Percentiles rank a stretch among this genome's conserved stretches.
Conservation (phyloP, 2,329 filamentous ascomycete species). For the Trichoderma pleuroti region DNA sequence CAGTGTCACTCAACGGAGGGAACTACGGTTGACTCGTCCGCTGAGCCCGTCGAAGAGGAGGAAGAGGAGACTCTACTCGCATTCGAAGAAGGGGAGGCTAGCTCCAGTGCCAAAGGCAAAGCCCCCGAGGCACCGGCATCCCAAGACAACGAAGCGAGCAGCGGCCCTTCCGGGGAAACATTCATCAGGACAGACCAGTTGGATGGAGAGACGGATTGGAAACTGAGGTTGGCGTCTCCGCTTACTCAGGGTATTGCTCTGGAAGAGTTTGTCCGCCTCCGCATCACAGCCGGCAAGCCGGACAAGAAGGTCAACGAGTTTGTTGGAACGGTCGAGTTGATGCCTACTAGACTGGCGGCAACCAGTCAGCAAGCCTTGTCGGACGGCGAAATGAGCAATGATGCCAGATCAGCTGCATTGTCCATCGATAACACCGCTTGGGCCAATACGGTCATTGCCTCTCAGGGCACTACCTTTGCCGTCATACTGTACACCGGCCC, state of each 20-base stretch:
- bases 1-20: conserved; percentile 70
- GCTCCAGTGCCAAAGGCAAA: conserved; percentile 35
- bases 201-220: conserved; percentile 98
- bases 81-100: conserved; percentile 37
- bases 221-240: conserved; percentile 81
- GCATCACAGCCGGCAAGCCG: conserved; percentile 81
- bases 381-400: conserved; percentile 32
- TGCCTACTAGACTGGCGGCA: conserved; percentile 51
- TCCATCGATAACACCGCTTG: conserved; percentile 97
- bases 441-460: conserved; percentile 96
- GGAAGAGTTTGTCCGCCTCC: conserved; percentile 66
- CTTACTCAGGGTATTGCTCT: conserved; percentile 75
- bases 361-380: conserved; percentile 41
- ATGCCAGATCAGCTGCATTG: conserved; percentile 63
- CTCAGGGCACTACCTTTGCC: conserved; percentile 81
- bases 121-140: conserved; percentile 29
- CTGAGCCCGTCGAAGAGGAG: conserved; percentile 34
- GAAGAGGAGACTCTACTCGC: conserved; percentile 42
- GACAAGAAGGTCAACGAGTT: conserved; percentile 96
- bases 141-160: conserved; percentile 32
- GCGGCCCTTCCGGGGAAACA: conserved; percentile 69
- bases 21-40: conserved; percentile 26
- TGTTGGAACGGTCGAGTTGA: conserved; percentile 77
- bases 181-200: conserved; percentile 97
- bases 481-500: conserved; percentile 93